Evolutionary conservation across 1,139 yeast genomes (phyloP).

Genomic region (Suhomyces chickasaworum): DNA sequence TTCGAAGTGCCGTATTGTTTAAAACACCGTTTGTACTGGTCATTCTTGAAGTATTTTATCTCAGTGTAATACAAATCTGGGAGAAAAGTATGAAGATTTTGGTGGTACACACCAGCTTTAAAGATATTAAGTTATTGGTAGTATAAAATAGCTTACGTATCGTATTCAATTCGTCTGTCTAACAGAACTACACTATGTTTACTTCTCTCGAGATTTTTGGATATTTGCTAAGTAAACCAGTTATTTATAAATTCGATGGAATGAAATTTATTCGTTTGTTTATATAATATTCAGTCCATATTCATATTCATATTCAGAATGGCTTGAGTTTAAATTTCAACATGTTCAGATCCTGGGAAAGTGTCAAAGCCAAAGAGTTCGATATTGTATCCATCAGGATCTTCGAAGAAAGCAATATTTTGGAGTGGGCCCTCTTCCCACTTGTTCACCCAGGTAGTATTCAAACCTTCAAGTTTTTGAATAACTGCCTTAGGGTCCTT

Average conservation of each 20-base stretch:
- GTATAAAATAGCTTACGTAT: no score
- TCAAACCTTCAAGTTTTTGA: conserved; percentile 24
- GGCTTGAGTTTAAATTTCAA: background rate
- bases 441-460: background rate
- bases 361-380: background rate
- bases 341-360: background rate
- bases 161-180: no score
- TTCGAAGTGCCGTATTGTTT: conserved; percentile 76
- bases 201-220: no score
- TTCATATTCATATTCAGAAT: no score
- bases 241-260: no score
- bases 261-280: no score
- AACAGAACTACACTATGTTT: no score
- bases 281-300: no score
- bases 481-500: conserved; percentile 62
- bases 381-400: background rate
- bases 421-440: background rate
- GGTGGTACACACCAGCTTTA: background rate
- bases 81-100: background rate
- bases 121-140: no score
- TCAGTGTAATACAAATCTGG: no score
- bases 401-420: background rate
- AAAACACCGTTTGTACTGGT: conserved; percentile 27
- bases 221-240: no score
- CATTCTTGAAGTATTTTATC: background rate